Conservation (phyloP, 2,329 filamentous ascomycete genomes). For the Lizonia empirigonia region DNA sequence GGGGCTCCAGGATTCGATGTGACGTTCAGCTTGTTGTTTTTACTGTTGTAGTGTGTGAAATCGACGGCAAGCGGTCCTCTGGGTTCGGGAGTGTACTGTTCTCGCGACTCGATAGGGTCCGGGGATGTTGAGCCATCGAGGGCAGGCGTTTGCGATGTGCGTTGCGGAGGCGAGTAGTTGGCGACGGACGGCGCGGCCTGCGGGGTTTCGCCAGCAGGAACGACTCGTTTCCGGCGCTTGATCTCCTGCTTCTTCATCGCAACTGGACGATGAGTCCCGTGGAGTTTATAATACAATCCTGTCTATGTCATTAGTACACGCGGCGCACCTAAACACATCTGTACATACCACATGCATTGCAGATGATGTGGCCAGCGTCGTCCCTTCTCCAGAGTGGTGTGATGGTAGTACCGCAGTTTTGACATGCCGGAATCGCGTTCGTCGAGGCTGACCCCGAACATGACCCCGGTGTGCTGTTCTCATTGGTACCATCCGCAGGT, state of each 20-base stretch:
- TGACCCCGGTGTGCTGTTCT: conserved; percentile 22
- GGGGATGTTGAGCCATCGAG: conserved; percentile 46
- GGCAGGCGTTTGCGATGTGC: conserved; percentile 34
- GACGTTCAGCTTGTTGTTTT: conserved; percentile 16
- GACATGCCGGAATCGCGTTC: conserved; percentile 82
- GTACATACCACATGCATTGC: conserved; percentile 91
- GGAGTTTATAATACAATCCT: conserved; percentile 96
- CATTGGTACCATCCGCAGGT: conserved; percentile 20
- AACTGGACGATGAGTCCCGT: conserved; percentile 88
- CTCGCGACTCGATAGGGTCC: conserved; percentile 41
- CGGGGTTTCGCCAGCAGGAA: conserved; percentile 69
- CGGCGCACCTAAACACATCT: too few species aligned
- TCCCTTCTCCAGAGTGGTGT: conserved; percentile 95
- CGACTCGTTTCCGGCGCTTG: conserved; percentile 92
- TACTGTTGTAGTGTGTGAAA: conserved; percentile 44
- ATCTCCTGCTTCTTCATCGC: conserved; percentile 99
- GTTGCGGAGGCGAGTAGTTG: conserved; percentile 38
- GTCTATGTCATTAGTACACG: conserved; percentile 20
- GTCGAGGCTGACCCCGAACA: conserved; percentile 31
- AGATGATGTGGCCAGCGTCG: conserved; percentile 94
- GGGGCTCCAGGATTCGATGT: conserved; percentile 29
- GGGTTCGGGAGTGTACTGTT: conserved; percentile 35
- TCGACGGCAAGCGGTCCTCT: conserved; percentile 45
- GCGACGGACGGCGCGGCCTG: conserved; percentile 37
- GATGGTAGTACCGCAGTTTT: conserved; percentile 96